These are phyloP conservation scores for Plasmodium inui DNA, from an alignment of 169 alveolate species.

Conservation along the genomic window DNA sequence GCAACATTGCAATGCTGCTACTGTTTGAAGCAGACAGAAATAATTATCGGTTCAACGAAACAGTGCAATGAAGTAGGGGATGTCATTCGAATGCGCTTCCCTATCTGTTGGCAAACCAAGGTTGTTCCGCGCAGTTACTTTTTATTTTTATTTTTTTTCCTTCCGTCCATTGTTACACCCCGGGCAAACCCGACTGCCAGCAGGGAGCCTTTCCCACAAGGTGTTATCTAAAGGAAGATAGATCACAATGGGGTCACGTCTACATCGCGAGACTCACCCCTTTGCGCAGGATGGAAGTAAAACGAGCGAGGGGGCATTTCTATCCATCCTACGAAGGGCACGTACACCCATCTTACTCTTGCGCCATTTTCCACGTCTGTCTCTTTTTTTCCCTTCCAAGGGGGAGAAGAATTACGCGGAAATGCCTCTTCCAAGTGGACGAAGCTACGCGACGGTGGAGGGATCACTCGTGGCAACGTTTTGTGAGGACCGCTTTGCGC, in stretches of 20 bases:
- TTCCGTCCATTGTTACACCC: neutral
- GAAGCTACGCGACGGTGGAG: too few species aligned
- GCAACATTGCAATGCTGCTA: neutral
- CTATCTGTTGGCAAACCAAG: neutral
- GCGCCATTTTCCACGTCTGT: neutral
- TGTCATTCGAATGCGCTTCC: neutral
- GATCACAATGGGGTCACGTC: neutral
- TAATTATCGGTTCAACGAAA: neutral
- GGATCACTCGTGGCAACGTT: neutral
- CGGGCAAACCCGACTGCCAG: neutral
- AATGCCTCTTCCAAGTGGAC: neutral
- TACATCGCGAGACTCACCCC: neutral
- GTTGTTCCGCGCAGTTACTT: neutral
- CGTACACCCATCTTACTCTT: neutral
- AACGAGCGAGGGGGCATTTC: neutral
- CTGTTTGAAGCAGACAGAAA: neutral
- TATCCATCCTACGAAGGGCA: neutral
- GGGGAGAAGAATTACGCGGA: too few species aligned
- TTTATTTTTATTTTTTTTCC: neutral
- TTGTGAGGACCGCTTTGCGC: neutral
- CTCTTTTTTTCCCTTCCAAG: neutral
- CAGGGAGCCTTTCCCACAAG: neutral
- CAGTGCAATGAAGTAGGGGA: neutral
- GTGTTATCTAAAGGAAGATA: too few species aligned
- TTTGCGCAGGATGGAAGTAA: neutral